Evolutionary conservation across 2,329 filamentous ascomycete species (phyloP).

Genomic region (Xenoacremonium recifei): DNA sequence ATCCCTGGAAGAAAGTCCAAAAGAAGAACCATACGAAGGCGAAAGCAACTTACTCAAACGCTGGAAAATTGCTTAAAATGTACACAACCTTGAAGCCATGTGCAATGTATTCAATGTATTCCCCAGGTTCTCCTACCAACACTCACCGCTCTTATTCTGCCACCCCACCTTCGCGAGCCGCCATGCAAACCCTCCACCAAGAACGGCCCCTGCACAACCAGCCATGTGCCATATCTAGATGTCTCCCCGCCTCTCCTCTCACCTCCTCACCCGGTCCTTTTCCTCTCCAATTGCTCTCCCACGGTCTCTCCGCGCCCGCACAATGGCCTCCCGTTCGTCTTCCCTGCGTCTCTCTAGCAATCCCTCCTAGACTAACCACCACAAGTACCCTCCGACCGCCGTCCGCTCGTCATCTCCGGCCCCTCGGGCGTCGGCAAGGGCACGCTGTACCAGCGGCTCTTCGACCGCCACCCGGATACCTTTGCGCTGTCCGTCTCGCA

Average conservation of each 20-base stretch:
- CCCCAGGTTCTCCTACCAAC: not conserved
- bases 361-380: too few relatives aligned
- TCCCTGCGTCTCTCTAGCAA: too few relatives aligned
- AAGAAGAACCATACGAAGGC: too few relatives aligned
- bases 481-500: slow-evolving; percentile 64
- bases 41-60: too few relatives aligned
- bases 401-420: slow-evolving; percentile 75
- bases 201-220: not conserved
- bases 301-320: not conserved
- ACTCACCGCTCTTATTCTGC: not conserved
- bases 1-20: too few relatives aligned
- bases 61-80: too few relatives aligned
- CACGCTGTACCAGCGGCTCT: slow-evolving; percentile 72
- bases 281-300: not conserved
- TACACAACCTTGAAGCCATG: too few relatives aligned
- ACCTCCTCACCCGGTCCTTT: not conserved
- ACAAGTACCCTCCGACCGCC: slow-evolving; percentile 50
- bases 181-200: not conserved
- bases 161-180: not conserved
- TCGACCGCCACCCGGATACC: slow-evolving; percentile 51
- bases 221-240: too few relatives aligned
- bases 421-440: slow-evolving; percentile 81
- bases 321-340: not conserved
- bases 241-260: not conserved
- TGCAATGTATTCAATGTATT: not conserved